A percentile compares a stretch with the other conserved stretches of the same genome.
Evolutionary conservation across 2,329 filamentous ascomycete genomes (phyloP).

Genomic region (Claviceps pazoutovae): DNA sequence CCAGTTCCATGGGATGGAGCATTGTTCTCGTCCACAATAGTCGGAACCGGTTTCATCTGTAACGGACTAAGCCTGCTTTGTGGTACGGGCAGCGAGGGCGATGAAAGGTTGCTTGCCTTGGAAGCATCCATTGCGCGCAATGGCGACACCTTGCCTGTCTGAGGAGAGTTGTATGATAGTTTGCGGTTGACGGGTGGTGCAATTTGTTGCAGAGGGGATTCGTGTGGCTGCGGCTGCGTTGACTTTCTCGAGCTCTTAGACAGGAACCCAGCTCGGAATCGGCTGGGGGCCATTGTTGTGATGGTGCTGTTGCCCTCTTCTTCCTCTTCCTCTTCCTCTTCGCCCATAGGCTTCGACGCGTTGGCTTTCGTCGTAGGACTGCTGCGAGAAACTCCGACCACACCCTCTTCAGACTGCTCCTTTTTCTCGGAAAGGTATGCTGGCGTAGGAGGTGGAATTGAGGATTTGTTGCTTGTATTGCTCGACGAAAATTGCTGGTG

Average conservation of each 20-base stretch:
- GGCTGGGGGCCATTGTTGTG: conserved; percentile 33
- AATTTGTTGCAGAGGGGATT: conserved; percentile 46
- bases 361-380: conserved; percentile 26
- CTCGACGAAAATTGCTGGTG: conserved; percentile 6
- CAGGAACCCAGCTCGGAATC: conserved; percentile 83
- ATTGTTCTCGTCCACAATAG: conserved; percentile 37
- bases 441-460: conserved; percentile 18
- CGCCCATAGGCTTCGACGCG: conserved; percentile 28
- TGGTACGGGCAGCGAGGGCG: conserved; percentile 21
- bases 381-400: conserved; percentile 42
- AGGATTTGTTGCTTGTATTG: conserved; percentile 10
- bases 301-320: conserved; percentile 17
- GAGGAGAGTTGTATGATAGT: conserved; percentile 32
- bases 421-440: conserved; percentile 10
- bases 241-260: conserved; percentile 37
- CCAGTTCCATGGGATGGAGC: conserved; percentile 25
- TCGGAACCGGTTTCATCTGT: conserved; percentile 15
- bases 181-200: conserved; percentile 44
- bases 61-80: conserved; percentile 9
- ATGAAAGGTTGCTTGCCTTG: conserved; percentile 37
- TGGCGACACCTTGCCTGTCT: conserved; percentile 25
- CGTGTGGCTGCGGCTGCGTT: conserved; percentile 30
- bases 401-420: conserved; percentile 14
- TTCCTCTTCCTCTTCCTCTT: not conserved
- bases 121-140: conserved; percentile 36